These are phyloP conservation scores for Euphrasia confusa DNA, from an alignment of 257 asterid genomes.

Conservation along the genomic window DNA sequence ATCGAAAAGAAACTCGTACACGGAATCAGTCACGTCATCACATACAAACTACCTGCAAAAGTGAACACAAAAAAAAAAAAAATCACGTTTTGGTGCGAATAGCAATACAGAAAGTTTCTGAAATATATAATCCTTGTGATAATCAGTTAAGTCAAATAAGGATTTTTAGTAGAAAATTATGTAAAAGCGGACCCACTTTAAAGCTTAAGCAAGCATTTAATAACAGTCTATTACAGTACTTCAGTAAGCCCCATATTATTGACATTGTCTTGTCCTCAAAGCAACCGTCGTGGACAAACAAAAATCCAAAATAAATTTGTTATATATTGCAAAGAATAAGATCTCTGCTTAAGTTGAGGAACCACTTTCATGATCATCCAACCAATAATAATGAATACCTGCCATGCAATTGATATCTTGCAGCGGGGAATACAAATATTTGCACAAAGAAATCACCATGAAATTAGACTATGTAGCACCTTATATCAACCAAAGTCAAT, in stretches of 20 bases:
- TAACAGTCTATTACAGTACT: conserved; percentile 2
- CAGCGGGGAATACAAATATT: not conserved
- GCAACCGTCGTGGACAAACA: not conserved
- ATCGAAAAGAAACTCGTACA: conserved; percentile 25
- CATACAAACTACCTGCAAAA: conserved; percentile 39
- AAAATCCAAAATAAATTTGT: not conserved
- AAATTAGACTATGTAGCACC: not conserved
- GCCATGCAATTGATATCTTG: not conserved
- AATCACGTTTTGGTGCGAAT: not conserved
- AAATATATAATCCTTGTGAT: not conserved
- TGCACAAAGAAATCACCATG: not conserved
- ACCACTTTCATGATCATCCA: conserved; percentile 1
- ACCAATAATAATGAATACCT: not conserved
- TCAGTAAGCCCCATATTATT: not conserved
- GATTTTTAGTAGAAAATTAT: not conserved
- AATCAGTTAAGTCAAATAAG: not conserved
- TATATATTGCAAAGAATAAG: not conserved
- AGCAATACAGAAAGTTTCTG: not conserved
- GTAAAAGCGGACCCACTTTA: not conserved
- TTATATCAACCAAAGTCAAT: not conserved
- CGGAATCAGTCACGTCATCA: not conserved
- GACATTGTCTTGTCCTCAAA: not conserved
- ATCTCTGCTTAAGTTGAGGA: conserved; percentile 8
- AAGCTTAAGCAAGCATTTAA: not conserved
- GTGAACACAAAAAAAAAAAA: conserved; percentile 3